Conservation (phyloP, 2,329 filamentous ascomycete species). For the Beauveria varroae region DNA sequence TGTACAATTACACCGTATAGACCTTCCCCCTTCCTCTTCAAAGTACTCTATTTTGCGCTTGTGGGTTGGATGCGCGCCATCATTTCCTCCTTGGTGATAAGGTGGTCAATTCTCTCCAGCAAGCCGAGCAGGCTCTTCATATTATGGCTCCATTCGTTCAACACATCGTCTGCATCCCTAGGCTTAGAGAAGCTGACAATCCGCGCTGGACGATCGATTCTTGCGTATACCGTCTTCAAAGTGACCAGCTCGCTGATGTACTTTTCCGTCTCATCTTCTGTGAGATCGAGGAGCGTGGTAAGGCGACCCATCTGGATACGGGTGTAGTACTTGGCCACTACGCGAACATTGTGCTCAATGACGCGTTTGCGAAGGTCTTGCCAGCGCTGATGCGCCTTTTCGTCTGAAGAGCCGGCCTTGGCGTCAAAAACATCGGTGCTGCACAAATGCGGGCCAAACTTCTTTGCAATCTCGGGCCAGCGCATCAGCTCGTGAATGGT, state of each 20-base stretch:
- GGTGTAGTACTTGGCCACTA: slow-evolving; percentile 98
- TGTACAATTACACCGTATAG: slow-evolving; percentile 8
- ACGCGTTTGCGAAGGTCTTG: slow-evolving; percentile 94
- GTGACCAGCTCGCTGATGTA: slow-evolving; percentile 97
- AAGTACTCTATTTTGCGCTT: slow-evolving; percentile 26
- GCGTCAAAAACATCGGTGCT: slow-evolving; percentile 83
- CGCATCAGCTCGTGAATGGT: slow-evolving; percentile 96
- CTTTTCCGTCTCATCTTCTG: slow-evolving; percentile 95
- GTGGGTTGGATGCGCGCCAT: slow-evolving; percentile 90
- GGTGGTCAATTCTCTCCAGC: slow-evolving; percentile 86
- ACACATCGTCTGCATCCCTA: slow-evolving; percentile 85
- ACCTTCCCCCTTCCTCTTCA: neutral
- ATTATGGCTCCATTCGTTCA: slow-evolving; percentile 98
- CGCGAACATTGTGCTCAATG: slow-evolving; percentile 97
- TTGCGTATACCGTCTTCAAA: slow-evolving; percentile 94
- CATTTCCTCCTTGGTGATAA: slow-evolving; percentile 99
- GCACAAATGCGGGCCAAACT: slow-evolving; percentile 83
- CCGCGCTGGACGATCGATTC: slow-evolving; percentile 89
- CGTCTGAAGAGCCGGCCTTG: slow-evolving; percentile 57
- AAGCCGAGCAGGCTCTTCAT: slow-evolving; percentile 89
- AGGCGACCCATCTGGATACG: slow-evolving; percentile 88
- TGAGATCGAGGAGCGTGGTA: slow-evolving; percentile 83
- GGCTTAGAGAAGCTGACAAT: slow-evolving; percentile 94
- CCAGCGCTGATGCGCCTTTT: slow-evolving; percentile 81
- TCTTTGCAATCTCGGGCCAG: slow-evolving; percentile 87